Evolutionary conservation across 1,284 basidiomycete species (phyloP).

Genomic region (Hypsizygus ulmarius): DNA sequence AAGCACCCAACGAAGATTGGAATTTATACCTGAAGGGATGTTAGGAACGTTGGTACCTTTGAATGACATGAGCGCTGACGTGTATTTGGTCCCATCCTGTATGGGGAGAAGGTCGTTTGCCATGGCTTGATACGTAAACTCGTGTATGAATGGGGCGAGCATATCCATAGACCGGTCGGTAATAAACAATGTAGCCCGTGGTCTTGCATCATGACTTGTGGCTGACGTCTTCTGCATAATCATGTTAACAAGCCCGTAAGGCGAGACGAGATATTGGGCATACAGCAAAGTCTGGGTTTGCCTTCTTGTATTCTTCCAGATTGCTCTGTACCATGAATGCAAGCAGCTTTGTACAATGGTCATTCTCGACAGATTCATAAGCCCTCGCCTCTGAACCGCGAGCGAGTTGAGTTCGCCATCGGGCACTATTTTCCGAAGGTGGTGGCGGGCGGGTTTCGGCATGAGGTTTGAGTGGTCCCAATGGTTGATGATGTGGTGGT

Average conservation of each 20-base stretch:
- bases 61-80: constrained; percentile 46
- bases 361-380: constrained; percentile 63
- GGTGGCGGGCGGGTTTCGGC: constrained; percentile 57
- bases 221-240: constrained; percentile 49
- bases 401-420: constrained; percentile 75
- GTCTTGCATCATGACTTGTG: constrained; percentile 54
- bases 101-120: constrained; percentile 91
- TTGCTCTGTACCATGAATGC: constrained; percentile 81
- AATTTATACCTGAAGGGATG: constrained; percentile 73
- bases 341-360: constrained; percentile 74
- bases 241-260: neutral
- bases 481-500: constrained; percentile 78
- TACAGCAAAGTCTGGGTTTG: constrained; percentile 86
- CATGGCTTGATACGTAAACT: constrained; percentile 99
- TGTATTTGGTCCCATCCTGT: constrained; percentile 83
- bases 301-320: constrained; percentile 83
- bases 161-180: constrained; percentile 97
- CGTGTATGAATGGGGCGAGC: constrained; percentile 88
- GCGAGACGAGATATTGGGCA: constrained; percentile 16
- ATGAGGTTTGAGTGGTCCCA: constrained; percentile 80
- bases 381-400: constrained; percentile 63
- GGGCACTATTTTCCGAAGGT: constrained; percentile 56
- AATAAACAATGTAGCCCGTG: constrained; percentile 84
- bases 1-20: constrained; percentile 76
- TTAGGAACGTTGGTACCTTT: constrained; percentile 1